These are phyloP conservation scores for Polyporus tsugae DNA, from an alignment of 1,284 basidiomycete species.

Conservation along the genomic window DNA sequence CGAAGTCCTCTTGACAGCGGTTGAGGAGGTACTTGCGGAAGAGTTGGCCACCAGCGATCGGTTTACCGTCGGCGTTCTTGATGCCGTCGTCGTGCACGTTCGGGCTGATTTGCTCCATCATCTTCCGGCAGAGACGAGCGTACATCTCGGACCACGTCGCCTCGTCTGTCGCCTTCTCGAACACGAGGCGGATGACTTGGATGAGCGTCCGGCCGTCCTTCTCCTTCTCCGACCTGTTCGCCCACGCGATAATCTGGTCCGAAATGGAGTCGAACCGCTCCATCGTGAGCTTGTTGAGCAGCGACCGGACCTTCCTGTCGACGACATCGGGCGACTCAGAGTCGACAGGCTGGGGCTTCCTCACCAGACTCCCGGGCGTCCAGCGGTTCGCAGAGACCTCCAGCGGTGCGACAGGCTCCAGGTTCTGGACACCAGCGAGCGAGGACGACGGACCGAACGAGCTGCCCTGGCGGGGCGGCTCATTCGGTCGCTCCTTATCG, in stretches of 20 bases:
- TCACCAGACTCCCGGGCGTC: conserved; percentile 55
- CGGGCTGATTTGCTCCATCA: conserved; percentile 71
- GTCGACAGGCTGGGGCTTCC: conserved; percentile 52
- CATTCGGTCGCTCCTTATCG: conserved; percentile 50
- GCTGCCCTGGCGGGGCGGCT: conserved; percentile 34
- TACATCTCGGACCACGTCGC: conserved; percentile 34
- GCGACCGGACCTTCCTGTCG: conserved; percentile 90
- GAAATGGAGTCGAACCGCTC: conserved; percentile 94
- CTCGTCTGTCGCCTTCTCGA: conserved; percentile 87
- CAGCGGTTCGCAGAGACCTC: conserved; percentile 87
- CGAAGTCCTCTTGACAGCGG: conserved; percentile 61
- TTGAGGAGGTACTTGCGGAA: conserved; percentile 79
- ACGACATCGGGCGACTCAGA: conserved; percentile 83
- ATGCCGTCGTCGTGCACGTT: conserved; percentile 90
- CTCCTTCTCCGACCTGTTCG: conserved; percentile 93
- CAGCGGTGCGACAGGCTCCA: conserved; percentile 80
- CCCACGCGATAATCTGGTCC: conserved; percentile 70
- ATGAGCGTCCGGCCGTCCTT: conserved; percentile 93
- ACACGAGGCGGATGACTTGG: conserved; percentile 94
- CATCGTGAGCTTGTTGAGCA: conserved; percentile 97
- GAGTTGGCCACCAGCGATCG: conserved; percentile 89
- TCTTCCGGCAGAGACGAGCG: conserved; percentile 90
- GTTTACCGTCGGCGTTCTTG: conserved; percentile 80
- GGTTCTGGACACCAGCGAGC: conserved; percentile 31
- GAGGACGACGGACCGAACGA: conserved; percentile 30